Percentiles rank a stretch among this genome's conserved stretches.
Conservation (phyloP, 78 protist species). For the Protostelium mycophagum region DNA sequence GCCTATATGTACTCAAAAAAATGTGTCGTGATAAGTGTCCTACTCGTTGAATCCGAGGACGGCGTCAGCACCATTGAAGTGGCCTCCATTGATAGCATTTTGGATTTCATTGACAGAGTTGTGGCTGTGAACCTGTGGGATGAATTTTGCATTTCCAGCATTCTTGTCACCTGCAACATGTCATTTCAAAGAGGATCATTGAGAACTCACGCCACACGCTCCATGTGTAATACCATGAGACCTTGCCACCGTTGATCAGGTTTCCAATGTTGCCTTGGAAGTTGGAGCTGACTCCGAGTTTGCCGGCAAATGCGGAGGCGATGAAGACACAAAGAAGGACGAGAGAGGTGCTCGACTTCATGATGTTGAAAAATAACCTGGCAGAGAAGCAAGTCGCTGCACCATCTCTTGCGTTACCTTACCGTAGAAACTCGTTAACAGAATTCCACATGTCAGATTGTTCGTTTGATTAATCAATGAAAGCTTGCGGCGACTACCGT, state of each 20-base stretch:
- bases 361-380: too few relatives aligned
- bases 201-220: background rate
- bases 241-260: background rate
- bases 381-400: too few relatives aligned
- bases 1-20: background rate
- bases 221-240: background rate
- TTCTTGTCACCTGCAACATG: background rate
- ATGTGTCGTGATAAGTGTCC: background rate
- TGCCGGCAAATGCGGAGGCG: too few relatives aligned
- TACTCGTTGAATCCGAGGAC: background rate
- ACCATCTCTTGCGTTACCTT: too few relatives aligned
- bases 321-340: too few relatives aligned
- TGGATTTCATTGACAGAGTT: background rate
- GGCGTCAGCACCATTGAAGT: background rate
- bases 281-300: background rate
- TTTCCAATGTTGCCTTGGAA: background rate
- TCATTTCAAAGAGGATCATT: background rate
- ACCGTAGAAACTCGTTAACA: too few relatives aligned
- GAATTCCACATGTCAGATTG: too few relatives aligned
- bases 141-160: background rate
- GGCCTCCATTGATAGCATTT: background rate
- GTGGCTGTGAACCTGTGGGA: background rate
- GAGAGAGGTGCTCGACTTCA: too few relatives aligned
- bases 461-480: too few relatives aligned
- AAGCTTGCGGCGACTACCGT: too few relatives aligned